phyloP scores from a whole-genome alignment of 208 protist species.

The Vickermania spadyakhi region DNA sequence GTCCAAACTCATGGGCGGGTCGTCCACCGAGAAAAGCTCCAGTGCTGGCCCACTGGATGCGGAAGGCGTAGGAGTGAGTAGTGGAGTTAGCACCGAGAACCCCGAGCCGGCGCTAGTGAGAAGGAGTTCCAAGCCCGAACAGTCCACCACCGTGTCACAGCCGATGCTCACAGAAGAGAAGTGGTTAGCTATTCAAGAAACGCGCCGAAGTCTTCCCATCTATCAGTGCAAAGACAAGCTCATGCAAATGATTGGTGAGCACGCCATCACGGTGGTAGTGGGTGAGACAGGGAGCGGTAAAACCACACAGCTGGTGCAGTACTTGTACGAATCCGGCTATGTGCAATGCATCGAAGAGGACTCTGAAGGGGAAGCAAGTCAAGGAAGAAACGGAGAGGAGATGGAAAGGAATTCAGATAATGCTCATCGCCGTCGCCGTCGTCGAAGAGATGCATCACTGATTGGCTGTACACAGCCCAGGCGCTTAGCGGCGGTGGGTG shows the following conservation, averaged over 20 bases:
- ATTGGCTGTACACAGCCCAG: conserved; percentile 94
- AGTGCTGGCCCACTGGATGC: conserved; percentile 6
- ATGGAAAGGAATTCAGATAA: neutral
- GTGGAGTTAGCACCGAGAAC: conserved; percentile 2
- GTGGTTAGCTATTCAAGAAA: conserved; percentile 18
- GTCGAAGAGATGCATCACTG: conserved; percentile 16
- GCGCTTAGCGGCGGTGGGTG: conserved; percentile 91
- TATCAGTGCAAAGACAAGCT: conserved; percentile 51
- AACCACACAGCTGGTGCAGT: conserved; percentile 89
- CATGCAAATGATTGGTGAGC: conserved; percentile 73
- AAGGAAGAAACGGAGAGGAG: neutral
- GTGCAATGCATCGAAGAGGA: conserved; percentile 8
- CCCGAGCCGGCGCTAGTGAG: conserved; percentile 9
- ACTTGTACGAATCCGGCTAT: conserved; percentile 71
- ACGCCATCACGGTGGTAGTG: conserved; percentile 68
- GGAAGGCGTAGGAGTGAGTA: neutral
- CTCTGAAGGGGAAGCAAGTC: neutral
- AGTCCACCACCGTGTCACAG: neutral
- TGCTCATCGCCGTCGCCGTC: neutral
- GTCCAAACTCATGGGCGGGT: conserved; percentile 22
- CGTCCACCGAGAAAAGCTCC: conserved; percentile 10
- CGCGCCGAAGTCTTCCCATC: conserved; percentile 56
- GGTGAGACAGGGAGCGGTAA: conserved; percentile 90
- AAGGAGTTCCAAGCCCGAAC: neutral
- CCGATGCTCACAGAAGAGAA: conserved; percentile 15